These are phyloP conservation scores for Alternaria brassicicola DNA, from an alignment of 2,329 filamentous ascomycete genomes.

Conservation along the genomic window DNA sequence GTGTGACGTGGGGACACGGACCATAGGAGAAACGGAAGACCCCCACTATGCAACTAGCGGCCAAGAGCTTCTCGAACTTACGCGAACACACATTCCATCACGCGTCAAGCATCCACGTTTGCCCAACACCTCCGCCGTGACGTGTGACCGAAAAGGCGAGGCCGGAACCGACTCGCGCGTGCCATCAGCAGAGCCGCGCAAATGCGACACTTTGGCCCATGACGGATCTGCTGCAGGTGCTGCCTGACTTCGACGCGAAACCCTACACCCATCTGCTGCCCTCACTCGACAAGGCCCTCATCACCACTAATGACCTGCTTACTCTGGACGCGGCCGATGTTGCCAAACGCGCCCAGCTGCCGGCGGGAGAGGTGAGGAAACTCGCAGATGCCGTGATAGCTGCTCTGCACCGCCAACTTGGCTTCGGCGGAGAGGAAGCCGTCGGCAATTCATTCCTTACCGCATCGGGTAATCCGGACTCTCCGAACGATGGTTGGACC, in stretches of 20 bases:
- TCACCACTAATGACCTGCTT: constrained; percentile 84
- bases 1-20: constrained; percentile 25
- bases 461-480: constrained; percentile 10
- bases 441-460: constrained; percentile 24
- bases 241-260: constrained; percentile 77
- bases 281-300: constrained; percentile 75
- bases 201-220: constrained; percentile 56
- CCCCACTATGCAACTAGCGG: background rate
- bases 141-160: constrained; percentile 4
- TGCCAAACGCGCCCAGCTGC: constrained; percentile 82
- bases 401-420: constrained; percentile 69
- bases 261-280: constrained; percentile 77
- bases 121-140: constrained; percentile 1
- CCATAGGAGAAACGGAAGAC: constrained; percentile 28
- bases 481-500: constrained; percentile 51
- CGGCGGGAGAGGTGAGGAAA: constrained; percentile 78
- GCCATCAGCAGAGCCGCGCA: constrained; percentile 44
- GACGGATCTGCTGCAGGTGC: constrained; percentile 83
- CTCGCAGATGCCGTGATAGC: constrained; percentile 70
- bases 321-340: constrained; percentile 82
- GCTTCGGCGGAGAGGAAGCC: constrained; percentile 45
- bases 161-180: constrained; percentile 19
- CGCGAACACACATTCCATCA: constrained; percentile 3
- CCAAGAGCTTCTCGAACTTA: background rate
- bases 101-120: constrained; percentile 3